Conservation (phyloP, 345 rosid genomes). For the Cardamine chenopodiifolia region DNA sequence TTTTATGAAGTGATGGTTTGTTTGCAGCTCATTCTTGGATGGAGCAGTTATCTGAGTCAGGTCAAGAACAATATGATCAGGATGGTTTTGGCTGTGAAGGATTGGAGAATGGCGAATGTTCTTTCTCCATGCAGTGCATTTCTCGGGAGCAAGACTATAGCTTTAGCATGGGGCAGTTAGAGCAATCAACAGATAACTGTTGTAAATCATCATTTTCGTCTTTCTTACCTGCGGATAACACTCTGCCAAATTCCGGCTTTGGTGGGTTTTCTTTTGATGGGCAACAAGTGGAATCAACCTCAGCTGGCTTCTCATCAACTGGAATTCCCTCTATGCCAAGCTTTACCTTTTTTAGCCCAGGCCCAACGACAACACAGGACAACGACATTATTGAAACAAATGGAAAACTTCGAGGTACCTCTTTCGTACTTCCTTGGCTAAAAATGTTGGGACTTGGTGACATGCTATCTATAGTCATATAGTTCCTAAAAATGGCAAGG, state of each 20-base stretch:
- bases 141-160: conserved; percentile 61
- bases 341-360: conserved; percentile 62
- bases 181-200: conserved; percentile 43
- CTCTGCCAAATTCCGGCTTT: conserved; percentile 20
- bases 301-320: conserved; percentile 40
- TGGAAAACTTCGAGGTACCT: conserved; percentile 49
- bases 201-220: conserved; percentile 66
- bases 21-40: conserved; percentile 77
- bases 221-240: conserved; percentile 44
- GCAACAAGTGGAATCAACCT: conserved; percentile 44
- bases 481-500: conserved; percentile 2
- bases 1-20: background rate
- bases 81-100: conserved; percentile 43
- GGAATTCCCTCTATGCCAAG: conserved; percentile 69
- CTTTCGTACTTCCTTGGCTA: conserved; percentile 4
- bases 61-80: conserved; percentile 44
- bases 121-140: conserved; percentile 48
- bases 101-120: conserved; percentile 48
- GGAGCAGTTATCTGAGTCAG: conserved; percentile 47
- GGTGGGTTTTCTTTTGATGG: conserved; percentile 64
- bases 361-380: conserved; percentile 34
- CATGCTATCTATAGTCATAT: background rate
- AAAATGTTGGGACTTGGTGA: conserved; percentile 8
- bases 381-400: conserved; percentile 36
- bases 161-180: conserved; percentile 49